Base-by-base conservation (phyloP, 1,139 yeast species). In the Lodderomyces beijingensis region DNA sequence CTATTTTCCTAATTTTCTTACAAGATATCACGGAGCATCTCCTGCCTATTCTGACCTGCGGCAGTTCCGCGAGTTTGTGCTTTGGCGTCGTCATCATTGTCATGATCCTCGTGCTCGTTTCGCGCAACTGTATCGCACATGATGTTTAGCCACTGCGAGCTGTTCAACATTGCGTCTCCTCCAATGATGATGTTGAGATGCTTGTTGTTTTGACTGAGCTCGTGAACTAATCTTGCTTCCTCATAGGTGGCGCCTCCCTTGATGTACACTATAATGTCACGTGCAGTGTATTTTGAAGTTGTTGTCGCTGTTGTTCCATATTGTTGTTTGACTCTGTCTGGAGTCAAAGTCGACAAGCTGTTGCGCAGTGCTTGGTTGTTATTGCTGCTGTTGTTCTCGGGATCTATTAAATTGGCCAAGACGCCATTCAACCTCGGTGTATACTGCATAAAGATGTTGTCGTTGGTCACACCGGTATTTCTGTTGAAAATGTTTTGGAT, bases 201-300 rank as follows among this genome's bases (percentile, higher is more conserved):
- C 71, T 68, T 44, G 13, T 24, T 16, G 72, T 74, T 59, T 12
- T 71, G 57, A 49, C 82, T 80, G 43, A 88, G 66, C 43, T 87
- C 87, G 37, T 85, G 77, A 4, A 88, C 79, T 28, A 88, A 59
- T 36, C 96, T 71, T 0, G 94, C 85, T 53, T 91, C 99, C 54
- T 89, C 97, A 51, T 78, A 88, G 0, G 97, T 91, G 3, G 76
- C 82, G 4, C 98, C 98, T 8, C 97, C 97, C 33, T 87, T 77
- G 37, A 89, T 65, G 53, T 84, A 91, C 2, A 91, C 72, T 10
- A 91, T 70, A 6, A 91, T 68, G 48, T 88, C 95, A 50, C 83
- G 93, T 1, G 85, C 71, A 31, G 67, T 55, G 5, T 43, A 42
- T 4, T 35, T 18, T 5, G 35, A 27, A 4, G 30, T 25, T 19